Conservation (phyloP, 371 early-diverging fungal genomes). For the Rhizopus sp. region DNA sequence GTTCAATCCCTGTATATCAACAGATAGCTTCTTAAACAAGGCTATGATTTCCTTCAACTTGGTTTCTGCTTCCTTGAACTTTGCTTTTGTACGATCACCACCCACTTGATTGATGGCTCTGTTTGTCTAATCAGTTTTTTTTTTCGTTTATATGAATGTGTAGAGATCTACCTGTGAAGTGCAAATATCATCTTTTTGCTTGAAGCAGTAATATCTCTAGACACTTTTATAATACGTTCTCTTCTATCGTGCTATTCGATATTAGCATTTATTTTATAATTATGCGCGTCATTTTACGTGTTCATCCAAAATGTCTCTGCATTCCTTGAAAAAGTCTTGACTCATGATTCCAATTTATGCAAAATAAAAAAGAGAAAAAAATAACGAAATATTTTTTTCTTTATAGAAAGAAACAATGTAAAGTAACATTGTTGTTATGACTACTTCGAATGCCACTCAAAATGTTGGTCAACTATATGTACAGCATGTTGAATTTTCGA, state of each 20-base stretch:
- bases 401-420: too few species aligned
- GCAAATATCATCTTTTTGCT: slow-evolving; percentile 69
- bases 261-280: background rate
- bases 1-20: slow-evolving; percentile 54
- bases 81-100: slow-evolving; percentile 2
- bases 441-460: too few species aligned
- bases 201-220: slow-evolving; percentile 66
- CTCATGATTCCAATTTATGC: slow-evolving; percentile 14
- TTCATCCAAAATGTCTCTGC: slow-evolving; percentile 31
- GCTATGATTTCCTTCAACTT: slow-evolving; percentile 51
- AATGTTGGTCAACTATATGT: too few species aligned
- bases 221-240: slow-evolving; percentile 65
- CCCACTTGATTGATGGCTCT: slow-evolving; percentile 2
- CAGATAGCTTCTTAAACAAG: slow-evolving; percentile 48
- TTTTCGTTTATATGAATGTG: too few species aligned
- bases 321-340: slow-evolving; percentile 25
- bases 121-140: background rate
- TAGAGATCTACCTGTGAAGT: slow-evolving; percentile 52
- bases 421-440: too few species aligned
- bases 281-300: slow-evolving; percentile 24
- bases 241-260: slow-evolving; percentile 49
- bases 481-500: too few species aligned
- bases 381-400: too few species aligned
- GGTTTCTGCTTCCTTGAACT: slow-evolving; percentile 42
- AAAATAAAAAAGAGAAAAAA: background rate